Evolutionary conservation across 2,329 filamentous ascomycete species (phyloP).

Genomic region (Cladosporium cucumerinum): DNA sequence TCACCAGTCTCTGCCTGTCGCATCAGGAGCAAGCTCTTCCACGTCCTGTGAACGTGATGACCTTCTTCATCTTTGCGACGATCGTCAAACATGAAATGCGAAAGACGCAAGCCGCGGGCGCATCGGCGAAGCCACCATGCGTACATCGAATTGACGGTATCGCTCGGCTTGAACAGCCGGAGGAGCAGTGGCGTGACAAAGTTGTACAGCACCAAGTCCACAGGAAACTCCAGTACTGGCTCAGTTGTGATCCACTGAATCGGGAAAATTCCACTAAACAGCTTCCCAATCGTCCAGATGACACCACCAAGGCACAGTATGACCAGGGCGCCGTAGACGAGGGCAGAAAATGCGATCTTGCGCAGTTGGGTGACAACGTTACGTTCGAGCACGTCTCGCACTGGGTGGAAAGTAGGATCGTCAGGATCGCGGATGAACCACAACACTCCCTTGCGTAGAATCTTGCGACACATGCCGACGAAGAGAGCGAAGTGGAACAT

Average conservation of each 20-base stretch:
- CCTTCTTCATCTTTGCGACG: slow-evolving; percentile 79
- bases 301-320: slow-evolving; percentile 92
- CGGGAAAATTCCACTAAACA: slow-evolving; percentile 70
- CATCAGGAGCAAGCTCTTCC: slow-evolving; percentile 24
- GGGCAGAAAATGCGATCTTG: slow-evolving; percentile 92
- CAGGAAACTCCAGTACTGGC: slow-evolving; percentile 87
- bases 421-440: slow-evolving; percentile 99
- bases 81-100: slow-evolving; percentile 90
- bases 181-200: slow-evolving; percentile 88
- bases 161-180: slow-evolving; percentile 78
- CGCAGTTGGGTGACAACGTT: slow-evolving; percentile 88
- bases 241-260: slow-evolving; percentile 93
- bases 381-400: slow-evolving; percentile 91
- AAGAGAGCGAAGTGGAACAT: slow-evolving; percentile 99
- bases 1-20: slow-evolving; percentile 22
- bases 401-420: slow-evolving; percentile 95
- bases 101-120: slow-evolving; percentile 73
- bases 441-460: slow-evolving; percentile 89
- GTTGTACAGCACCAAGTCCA: slow-evolving; percentile 94
- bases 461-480: slow-evolving; percentile 97
- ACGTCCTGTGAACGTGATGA: slow-evolving; percentile 34
- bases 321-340: slow-evolving; percentile 91
- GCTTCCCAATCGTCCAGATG: slow-evolving; percentile 79
- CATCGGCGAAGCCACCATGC: slow-evolving; percentile 94
- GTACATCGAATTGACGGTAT: slow-evolving; percentile 80